Percentiles rank a stretch among this genome's conserved stretches.
phyloP scores from a whole-genome alignment of 495 filamentous ascomycete species.

The Usnea hakonensis region DNA sequence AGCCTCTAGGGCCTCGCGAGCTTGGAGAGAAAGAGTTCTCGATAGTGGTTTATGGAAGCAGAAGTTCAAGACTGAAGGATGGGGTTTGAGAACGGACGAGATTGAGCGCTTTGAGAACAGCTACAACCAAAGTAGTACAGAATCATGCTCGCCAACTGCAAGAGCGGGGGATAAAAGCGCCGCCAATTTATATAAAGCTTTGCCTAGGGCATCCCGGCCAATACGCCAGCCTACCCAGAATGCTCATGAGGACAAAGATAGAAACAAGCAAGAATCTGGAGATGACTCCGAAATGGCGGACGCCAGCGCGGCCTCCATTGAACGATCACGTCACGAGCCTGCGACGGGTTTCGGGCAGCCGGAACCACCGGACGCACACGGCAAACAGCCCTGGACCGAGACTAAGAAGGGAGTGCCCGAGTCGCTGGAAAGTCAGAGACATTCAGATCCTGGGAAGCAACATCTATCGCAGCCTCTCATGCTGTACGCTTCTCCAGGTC shows the following conservation, averaged over 20 bases:
- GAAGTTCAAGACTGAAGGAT: constrained; percentile 76
- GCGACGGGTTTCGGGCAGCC: background rate
- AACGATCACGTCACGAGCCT: background rate
- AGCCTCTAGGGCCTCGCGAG: constrained; percentile 66
- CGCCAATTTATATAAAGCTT: background rate
- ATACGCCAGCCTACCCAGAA: background rate
- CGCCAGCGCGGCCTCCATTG: constrained; percentile 26
- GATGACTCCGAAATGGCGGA: constrained; percentile 44
- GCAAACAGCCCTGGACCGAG: constrained; percentile 1
- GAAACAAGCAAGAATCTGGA: constrained; percentile 24
- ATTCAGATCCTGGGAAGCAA: background rate
- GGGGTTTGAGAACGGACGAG: constrained; percentile 61
- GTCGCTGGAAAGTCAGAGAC: background rate
- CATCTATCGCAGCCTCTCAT: constrained; percentile 11
- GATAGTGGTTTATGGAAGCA: constrained; percentile 82
- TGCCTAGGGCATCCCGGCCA: background rate
- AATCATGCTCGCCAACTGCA: constrained; percentile 16
- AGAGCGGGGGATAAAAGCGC: background rate
- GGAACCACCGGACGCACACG: background rate
- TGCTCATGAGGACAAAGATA: background rate
- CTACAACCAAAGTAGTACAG: constrained; percentile 37
- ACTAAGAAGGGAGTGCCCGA: background rate
- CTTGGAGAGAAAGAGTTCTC: constrained; percentile 73
- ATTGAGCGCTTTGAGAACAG: constrained; percentile 56
- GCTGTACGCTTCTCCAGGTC: constrained; percentile 9